Conservation (phyloP, 2,329 filamentous ascomycete genomes). For the Talaromyces pinophilus region DNA sequence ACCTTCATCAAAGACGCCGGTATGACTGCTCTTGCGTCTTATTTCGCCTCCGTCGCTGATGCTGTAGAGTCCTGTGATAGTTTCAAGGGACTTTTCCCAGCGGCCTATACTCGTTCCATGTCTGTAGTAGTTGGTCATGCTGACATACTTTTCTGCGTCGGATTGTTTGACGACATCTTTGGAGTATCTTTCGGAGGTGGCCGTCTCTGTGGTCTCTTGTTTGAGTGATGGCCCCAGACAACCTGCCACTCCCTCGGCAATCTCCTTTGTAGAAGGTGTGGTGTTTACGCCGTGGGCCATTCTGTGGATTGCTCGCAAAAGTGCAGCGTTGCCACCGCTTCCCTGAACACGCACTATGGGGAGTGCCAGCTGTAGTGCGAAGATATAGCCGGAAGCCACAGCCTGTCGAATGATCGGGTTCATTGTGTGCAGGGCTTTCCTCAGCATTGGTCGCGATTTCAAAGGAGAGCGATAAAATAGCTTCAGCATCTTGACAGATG, state of each 20-base stretch:
- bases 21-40: slow-evolving; percentile 40
- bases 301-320: slow-evolving; percentile 48
- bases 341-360: slow-evolving; percentile 48
- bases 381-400: slow-evolving; percentile 56
- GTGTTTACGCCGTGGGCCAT: slow-evolving; percentile 38
- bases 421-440: slow-evolving; percentile 47
- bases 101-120: slow-evolving; percentile 47
- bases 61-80: slow-evolving; percentile 50
- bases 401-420: slow-evolving; percentile 53
- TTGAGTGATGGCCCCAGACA: slow-evolving; percentile 53
- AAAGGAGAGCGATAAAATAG: slow-evolving; percentile 50
- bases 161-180: slow-evolving; percentile 43
- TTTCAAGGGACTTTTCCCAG: slow-evolving; percentile 57
- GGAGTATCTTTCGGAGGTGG: slow-evolving; percentile 41
- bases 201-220: slow-evolving; percentile 45
- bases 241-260: slow-evolving; percentile 53
- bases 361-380: slow-evolving; percentile 54
- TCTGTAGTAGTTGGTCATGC: slow-evolving; percentile 58
- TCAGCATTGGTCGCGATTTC: slow-evolving; percentile 47
- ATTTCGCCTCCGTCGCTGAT: slow-evolving; percentile 39
- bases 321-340: slow-evolving; percentile 53
- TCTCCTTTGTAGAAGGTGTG: slow-evolving; percentile 37
- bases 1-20: slow-evolving; percentile 48
- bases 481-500: slow-evolving; percentile 53
- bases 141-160: slow-evolving; percentile 49